phyloP scores from a whole-genome alignment of 2,329 filamentous ascomycete genomes.

The Tothia fuscella region DNA sequence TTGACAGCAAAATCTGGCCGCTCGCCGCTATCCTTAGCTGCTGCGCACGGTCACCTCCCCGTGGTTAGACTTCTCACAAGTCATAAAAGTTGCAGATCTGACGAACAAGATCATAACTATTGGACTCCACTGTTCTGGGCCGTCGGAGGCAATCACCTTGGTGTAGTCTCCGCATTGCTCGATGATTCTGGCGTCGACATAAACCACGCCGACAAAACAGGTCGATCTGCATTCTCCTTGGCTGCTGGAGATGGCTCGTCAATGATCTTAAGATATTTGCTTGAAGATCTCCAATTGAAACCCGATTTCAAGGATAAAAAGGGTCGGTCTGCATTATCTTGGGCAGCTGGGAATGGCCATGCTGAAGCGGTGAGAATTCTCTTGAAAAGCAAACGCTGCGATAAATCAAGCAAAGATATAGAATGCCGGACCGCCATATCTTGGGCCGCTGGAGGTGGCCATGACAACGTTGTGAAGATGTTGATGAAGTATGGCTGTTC shows the following conservation, averaged over 20 bases:
- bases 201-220: neutral
- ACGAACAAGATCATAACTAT: slow-evolving; percentile 22
- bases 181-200: slow-evolving; percentile 13
- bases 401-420: neutral
- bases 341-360: neutral
- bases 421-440: neutral
- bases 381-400: neutral
- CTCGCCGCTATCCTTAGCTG: neutral
- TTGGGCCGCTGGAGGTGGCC: neutral
- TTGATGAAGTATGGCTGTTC: neutral
- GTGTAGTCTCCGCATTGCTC: slow-evolving; percentile 21
- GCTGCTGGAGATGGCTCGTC: neutral
- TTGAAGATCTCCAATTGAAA: neutral
- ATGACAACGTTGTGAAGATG: neutral
- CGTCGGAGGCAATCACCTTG: slow-evolving; percentile 13
- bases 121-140: slow-evolving; percentile 29
- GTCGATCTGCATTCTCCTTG: neutral
- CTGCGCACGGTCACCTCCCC: neutral
- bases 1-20: slow-evolving; percentile 16
- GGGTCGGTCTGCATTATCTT: neutral
- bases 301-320: neutral
- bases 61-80: neutral
- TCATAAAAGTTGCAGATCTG: slow-evolving; percentile 11
- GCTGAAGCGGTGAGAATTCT: neutral
- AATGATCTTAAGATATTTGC: neutral